Conservation (phyloP, 2,329 filamentous ascomycete genomes). For the Rugonectria rugulosa region DNA sequence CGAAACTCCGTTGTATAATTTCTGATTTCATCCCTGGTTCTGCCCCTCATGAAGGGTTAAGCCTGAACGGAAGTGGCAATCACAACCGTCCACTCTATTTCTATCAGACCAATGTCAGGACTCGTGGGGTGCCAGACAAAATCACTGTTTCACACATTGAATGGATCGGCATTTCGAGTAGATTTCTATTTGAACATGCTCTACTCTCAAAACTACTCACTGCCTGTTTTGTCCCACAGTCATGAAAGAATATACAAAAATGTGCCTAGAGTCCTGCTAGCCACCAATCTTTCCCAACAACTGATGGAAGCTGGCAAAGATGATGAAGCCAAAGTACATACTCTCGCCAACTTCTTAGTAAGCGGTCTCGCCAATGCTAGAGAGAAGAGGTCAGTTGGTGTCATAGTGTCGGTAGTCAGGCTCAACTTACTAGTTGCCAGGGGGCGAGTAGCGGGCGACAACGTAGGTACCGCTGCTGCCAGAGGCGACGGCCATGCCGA, state of each 20-base stretch:
- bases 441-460: constrained; percentile 34
- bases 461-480: constrained; percentile 30
- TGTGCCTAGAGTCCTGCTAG: background rate
- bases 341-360: constrained; percentile 25
- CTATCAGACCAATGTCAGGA: no score
- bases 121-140: no score
- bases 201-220: no score
- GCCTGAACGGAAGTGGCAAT: no score
- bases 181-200: no score
- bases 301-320: background rate
- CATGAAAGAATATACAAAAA: background rate
- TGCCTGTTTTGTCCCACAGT: no score
- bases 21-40: no score
- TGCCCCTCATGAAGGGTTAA: no score
- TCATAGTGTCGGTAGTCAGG: background rate
- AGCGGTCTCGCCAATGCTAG: constrained; percentile 31
- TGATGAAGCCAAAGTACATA: background rate
- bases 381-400: background rate
- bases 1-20: no score
- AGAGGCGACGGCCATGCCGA: constrained; percentile 33
- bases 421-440: constrained; percentile 36
- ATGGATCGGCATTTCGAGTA: no score
- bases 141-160: no score
- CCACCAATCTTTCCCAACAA: background rate
- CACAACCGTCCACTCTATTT: no score